A percentile compares a stretch with the other conserved stretches of the same genome.
Evolutionary conservation across 495 filamentous ascomycete genomes (phyloP).

Genomic region (Aspergillus bertholletiae): DNA sequence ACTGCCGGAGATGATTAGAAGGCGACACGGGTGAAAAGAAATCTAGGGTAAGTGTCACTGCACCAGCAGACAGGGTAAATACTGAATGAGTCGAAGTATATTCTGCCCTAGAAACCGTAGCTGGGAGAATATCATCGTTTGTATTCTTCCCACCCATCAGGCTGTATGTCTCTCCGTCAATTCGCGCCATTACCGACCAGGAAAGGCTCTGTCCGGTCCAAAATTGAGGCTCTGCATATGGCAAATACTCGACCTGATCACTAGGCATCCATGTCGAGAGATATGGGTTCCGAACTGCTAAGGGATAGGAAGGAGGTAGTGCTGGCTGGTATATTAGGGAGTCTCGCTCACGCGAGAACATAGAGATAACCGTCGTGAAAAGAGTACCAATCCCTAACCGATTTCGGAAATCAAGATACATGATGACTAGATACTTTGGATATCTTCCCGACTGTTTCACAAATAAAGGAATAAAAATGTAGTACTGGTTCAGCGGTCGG

Average conservation of each 20-base stretch:
- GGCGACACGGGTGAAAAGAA: conserved; percentile 89
- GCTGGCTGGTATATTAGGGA: conserved; percentile 23
- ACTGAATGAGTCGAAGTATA: conserved; percentile 47
- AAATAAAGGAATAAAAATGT: no score
- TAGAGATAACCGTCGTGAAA: conserved; percentile 19
- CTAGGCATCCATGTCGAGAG: conserved; percentile 46
- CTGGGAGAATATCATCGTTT: conserved; percentile 26
- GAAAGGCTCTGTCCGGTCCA: conserved; percentile 46
- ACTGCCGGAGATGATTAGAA: conserved; percentile 75
- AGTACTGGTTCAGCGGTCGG: not conserved
- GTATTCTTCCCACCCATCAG: conserved; percentile 40
- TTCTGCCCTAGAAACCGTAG: conserved; percentile 34
- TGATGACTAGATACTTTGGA: no score
- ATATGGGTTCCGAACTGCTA: conserved; percentile 47
- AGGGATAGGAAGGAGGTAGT: conserved; percentile 44
- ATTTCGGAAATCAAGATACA: conserved; percentile 22
- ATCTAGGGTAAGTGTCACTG: conserved; percentile 38
- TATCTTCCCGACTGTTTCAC: no score
- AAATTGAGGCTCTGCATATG: conserved; percentile 44
- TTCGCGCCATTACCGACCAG: conserved; percentile 46
- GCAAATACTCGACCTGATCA: conserved; percentile 32
- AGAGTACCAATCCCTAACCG: conserved; percentile 22
- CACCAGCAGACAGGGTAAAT: conserved; percentile 41
- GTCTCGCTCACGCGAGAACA: conserved; percentile 11
- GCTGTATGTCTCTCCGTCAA: conserved; percentile 46